A percentile compares a stretch with the other conserved stretches of the same genome.
phyloP scores from a whole-genome alignment of 805 yeast genomes.

The Yarrowia yakushimensis region DNA sequence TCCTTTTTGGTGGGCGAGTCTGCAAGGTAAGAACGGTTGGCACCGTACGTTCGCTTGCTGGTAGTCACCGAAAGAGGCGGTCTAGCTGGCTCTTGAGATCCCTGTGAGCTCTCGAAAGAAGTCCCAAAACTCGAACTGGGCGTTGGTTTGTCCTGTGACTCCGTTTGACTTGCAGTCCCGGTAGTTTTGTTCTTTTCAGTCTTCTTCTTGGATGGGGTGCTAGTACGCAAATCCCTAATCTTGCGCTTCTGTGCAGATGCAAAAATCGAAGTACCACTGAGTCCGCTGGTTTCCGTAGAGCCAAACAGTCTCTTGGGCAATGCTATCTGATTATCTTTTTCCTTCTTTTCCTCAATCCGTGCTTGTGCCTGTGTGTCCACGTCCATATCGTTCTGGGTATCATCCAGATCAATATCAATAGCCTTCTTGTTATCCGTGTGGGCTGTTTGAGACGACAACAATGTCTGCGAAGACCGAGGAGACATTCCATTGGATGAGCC shows the following conservation, averaged over 20 bases:
- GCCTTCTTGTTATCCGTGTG: not conserved
- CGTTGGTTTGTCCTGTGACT: not conserved
- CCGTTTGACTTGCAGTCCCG: not conserved
- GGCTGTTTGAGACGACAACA: not conserved
- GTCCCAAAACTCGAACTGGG: not conserved
- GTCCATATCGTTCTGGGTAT: not conserved
- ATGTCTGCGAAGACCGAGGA: not conserved
- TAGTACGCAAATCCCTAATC: not conserved
- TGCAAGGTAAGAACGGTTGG: slow-evolving; percentile 2
- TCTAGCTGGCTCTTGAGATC: not conserved
- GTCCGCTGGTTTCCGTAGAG: not conserved
- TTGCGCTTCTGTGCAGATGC: not conserved
- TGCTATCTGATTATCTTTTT: not conserved
- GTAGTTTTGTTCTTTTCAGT: not conserved
- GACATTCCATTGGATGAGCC: not conserved
- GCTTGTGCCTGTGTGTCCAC: not conserved
- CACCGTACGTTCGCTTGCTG: not conserved
- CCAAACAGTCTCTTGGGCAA: not conserved
- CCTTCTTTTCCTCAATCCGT: not conserved
- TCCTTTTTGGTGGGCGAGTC: slow-evolving; percentile 16
- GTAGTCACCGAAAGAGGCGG: not conserved
- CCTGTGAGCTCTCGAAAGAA: not conserved
- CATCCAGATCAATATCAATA: not conserved
- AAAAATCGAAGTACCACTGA: not conserved
- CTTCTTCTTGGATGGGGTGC: not conserved